Evolutionary conservation across 139 green algal genomes (phyloP).

Genomic region (Diplosphaera chodatii): DNA sequence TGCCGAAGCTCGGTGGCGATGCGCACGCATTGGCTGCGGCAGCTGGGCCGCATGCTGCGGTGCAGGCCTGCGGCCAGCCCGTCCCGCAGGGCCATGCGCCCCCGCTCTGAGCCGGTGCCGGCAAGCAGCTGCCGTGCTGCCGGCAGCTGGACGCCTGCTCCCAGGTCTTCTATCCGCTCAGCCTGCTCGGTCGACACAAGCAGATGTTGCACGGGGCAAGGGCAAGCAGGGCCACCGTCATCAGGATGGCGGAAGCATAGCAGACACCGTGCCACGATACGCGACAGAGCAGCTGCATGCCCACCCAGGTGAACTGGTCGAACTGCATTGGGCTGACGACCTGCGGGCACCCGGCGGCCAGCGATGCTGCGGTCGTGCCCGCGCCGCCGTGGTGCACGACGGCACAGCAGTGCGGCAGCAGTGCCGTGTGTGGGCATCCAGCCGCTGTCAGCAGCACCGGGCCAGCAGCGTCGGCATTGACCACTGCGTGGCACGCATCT

Average conservation of each 20-base stretch:
- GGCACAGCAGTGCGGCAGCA: slow-evolving; percentile 34
- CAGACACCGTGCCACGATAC: neutral
- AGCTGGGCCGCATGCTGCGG: neutral
- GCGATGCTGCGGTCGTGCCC: slow-evolving; percentile 34
- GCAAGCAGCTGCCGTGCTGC: neutral
- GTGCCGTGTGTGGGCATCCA: slow-evolving; percentile 31
- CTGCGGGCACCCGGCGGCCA: slow-evolving; percentile 31
- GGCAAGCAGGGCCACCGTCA: neutral
- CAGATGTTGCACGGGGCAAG: neutral
- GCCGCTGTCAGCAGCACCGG: slow-evolving; percentile 9
- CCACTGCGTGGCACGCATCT: neutral
- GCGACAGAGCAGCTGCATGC: neutral
- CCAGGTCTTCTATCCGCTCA: slow-evolving; percentile 12
- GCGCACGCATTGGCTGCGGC: neutral
- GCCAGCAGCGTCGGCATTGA: neutral
- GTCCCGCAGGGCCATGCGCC: neutral
- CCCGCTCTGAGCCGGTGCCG: neutral
- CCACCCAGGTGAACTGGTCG: slow-evolving; percentile 50
- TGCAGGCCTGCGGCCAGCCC: neutral
- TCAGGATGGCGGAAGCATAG: neutral
- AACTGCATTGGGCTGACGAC: slow-evolving; percentile 55
- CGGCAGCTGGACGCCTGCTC: slow-evolving; percentile 3
- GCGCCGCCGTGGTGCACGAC: slow-evolving; percentile 56
- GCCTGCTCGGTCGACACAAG: slow-evolving; percentile 10
- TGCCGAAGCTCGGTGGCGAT: neutral